A percentile compares a stretch with the other conserved stretches of the same genome.
phyloP scores from a whole-genome alignment of 345 rosid species.

The Draba incana region DNA sequence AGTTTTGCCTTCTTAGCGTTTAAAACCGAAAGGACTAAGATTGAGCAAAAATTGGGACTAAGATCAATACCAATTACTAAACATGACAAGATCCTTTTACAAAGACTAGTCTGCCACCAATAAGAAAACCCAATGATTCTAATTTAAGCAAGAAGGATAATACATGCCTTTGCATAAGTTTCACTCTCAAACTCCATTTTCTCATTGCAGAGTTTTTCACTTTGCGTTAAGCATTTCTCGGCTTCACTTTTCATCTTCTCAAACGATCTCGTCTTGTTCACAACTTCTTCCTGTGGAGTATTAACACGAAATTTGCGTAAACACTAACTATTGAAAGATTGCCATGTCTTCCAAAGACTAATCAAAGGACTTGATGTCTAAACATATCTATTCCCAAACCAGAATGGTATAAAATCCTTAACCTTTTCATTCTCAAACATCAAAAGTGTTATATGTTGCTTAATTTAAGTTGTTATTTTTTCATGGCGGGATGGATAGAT shows the following conservation, averaged over 20 bases:
- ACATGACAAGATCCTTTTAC: not conserved
- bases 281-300: slow-evolving; percentile 62
- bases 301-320: not conserved
- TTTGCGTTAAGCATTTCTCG: slow-evolving; percentile 77
- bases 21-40: slow-evolving; percentile 66
- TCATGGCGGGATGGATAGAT: too few species aligned
- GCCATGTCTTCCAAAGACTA: not conserved
- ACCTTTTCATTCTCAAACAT: not conserved
- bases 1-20: slow-evolving; percentile 88
- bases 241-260: slow-evolving; percentile 75
- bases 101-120: not conserved
- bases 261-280: slow-evolving; percentile 60
- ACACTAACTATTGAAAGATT: not conserved
- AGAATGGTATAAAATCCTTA: not conserved
- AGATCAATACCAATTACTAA: not conserved
- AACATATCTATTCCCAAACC: not conserved
- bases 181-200: slow-evolving; percentile 74
- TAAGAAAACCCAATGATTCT: slow-evolving; percentile 2
- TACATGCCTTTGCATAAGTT: slow-evolving; percentile 69
- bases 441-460: too few species aligned
- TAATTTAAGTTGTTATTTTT: too few species aligned
- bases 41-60: slow-evolving; percentile 37
- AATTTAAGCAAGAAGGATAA: slow-evolving; percentile 11
- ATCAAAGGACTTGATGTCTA: not conserved
- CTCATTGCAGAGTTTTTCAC: slow-evolving; percentile 60